Evolutionary conservation across 495 filamentous ascomycete genomes (phyloP), one percentile per base, ranked within the genome.

Genomic region (Saxophila tyrrhenica): DNA sequence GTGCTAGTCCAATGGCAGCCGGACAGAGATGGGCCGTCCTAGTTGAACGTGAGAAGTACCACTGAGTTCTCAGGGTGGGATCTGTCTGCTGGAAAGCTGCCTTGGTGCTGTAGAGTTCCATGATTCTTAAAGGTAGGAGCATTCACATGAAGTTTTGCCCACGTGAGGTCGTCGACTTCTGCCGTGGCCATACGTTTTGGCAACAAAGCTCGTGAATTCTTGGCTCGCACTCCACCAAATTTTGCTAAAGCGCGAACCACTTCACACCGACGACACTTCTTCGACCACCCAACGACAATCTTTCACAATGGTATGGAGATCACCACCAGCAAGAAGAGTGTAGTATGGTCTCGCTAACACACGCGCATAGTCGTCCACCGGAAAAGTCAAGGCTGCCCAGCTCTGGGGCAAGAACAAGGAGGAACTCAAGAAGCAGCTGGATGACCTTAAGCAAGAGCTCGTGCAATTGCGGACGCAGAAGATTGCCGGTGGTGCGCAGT

Each of bases 371-470:
- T 67, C 91, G 89, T 94, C 89, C 76, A 75, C 84, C 66, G 78
- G 80, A 71, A 94, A 94, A 78, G 87, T 97, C 74, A 96, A 95
- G 81, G 81, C 89, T 71, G 81, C 78, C 76, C 79, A 84, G 76
- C 86, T 99, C 72, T 97, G 94, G 92, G 82, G 83, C 74, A 99
- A 99, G 89, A 86, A 78, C 83, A 96, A 96, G 83, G 86, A 91
- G 67, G 94, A 98, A 63, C 81, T 98, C 72, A 79, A 79, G 70
- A 89, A 90, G 79, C 89, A 96, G 57, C 63, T 72, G 55, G 65
- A 64, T 29, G 62, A 66, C 29, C 81, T 95, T 68, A 95, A 98
- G 85, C 80, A 80, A 55, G 92, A 97, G 78, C 82, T 98, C 50
- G 83, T 84, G 68, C 83, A 87, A 75, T 81, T 97, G 62, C 86